phyloP scores from a whole-genome alignment of 2,329 filamentous ascomycete species.

The Xylariomycetidae sp. region DNA sequence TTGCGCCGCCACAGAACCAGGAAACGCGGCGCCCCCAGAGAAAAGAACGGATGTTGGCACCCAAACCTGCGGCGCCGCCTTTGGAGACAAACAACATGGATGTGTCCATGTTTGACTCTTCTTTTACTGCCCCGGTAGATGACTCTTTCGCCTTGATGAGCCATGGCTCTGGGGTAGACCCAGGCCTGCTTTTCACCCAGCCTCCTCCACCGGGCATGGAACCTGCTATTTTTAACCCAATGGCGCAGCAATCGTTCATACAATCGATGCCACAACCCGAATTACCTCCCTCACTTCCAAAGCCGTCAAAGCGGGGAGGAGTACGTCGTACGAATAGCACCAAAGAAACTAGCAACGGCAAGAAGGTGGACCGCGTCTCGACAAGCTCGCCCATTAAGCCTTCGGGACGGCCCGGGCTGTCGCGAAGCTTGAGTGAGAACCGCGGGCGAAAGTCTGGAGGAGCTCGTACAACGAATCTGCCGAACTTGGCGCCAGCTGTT shows the following conservation, averaged over 20 bases:
- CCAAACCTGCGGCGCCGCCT: conserved; percentile 40
- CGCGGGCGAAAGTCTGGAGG: conserved; percentile 40
- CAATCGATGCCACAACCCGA: conserved; percentile 19
- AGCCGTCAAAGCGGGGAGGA: conserved; percentile 28
- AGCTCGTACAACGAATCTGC: conserved; percentile 28
- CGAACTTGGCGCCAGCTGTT: conserved; percentile 43
- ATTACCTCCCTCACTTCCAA: conserved; percentile 20
- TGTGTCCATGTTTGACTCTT: conserved; percentile 33
- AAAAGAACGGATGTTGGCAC: conserved; percentile 44
- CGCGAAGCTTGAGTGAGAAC: conserved; percentile 51
- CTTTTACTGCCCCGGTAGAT: conserved; percentile 41
- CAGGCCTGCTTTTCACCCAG: conserved; percentile 53
- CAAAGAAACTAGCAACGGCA: conserved; percentile 38
- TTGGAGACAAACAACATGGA: conserved; percentile 34
- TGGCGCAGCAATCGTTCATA: conserved; percentile 21
- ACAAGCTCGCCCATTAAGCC: conserved; percentile 50
- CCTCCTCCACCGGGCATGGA: conserved; percentile 45
- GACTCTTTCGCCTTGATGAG: conserved; percentile 47
- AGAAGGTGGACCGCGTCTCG: conserved; percentile 35
- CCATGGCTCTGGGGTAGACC: conserved; percentile 49
- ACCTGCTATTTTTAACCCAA: conserved; percentile 28
- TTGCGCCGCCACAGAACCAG: conserved; percentile 30
- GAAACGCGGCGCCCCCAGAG: conserved; percentile 33
- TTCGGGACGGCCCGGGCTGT: conserved; percentile 42
- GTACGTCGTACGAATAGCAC: conserved; percentile 42